phyloP scores from a whole-genome alignment of 768 basidiomycete species.

The Mycena capillaripes region DNA sequence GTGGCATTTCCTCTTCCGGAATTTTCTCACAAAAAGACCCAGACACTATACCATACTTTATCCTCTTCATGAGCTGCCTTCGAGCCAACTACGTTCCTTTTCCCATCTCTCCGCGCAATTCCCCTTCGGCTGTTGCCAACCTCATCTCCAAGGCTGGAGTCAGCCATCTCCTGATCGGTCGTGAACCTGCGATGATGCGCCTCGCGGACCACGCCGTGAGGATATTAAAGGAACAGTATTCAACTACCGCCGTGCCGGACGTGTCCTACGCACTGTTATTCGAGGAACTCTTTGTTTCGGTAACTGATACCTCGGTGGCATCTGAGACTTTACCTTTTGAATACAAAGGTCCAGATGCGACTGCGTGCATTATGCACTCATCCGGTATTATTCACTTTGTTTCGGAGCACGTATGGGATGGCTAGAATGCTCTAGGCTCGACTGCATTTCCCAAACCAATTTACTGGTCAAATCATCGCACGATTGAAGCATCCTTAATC shows the following conservation, averaged over 20 bases:
- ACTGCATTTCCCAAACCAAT: constrained; percentile 43
- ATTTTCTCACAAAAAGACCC: background rate
- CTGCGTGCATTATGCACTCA: background rate
- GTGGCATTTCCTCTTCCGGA: background rate
- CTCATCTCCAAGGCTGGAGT: constrained; percentile 41
- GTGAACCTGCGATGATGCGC: constrained; percentile 40
- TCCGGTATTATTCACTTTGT: background rate
- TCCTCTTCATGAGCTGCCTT: constrained; percentile 45
- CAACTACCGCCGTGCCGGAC: constrained; percentile 19
- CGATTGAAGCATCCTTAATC: constrained; percentile 28
- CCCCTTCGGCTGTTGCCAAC: constrained; percentile 55
- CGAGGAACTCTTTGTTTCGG: constrained; percentile 36
- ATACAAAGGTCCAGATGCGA: background rate
- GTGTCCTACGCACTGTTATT: constrained; percentile 39
- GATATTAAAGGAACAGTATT: constrained; percentile 31
- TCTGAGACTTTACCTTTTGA: constrained; percentile 24
- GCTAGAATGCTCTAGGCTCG: constrained; percentile 20
- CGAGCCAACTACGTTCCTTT: constrained; percentile 53
- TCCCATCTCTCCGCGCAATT: constrained; percentile 58
- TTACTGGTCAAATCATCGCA: constrained; percentile 27
- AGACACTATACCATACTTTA: constrained; percentile 53
- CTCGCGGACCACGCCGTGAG: constrained; percentile 37
- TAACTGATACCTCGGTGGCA: background rate
- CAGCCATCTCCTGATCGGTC: constrained; percentile 42
- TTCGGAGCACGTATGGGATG: too few relatives aligned